phyloP scores from a whole-genome alignment of 2,329 filamentous ascomycete genomes.

The Leptographium radiaticola region DNA sequence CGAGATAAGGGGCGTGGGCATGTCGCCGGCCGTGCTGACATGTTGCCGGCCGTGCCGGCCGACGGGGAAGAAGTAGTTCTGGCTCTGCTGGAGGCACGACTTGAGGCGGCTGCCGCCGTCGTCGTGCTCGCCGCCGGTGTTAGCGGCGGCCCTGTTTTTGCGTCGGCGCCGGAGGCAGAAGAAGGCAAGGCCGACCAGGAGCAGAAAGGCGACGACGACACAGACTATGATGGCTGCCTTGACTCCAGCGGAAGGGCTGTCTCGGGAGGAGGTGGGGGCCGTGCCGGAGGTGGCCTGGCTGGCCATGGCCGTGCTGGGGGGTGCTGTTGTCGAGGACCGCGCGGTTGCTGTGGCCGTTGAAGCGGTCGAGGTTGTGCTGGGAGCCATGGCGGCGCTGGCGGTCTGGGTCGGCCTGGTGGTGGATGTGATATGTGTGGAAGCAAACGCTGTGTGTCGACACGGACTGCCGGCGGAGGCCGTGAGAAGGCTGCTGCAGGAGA shows the following conservation, averaged over 20 bases:
- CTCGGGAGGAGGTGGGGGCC: not conserved
- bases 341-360: not conserved
- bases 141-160: constrained; percentile 4
- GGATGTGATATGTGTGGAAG: not conserved
- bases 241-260: constrained; percentile 19
- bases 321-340: not conserved
- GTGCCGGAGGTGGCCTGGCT: not conserved
- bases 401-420: not conserved
- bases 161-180: constrained; percentile 21
- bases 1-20: constrained; percentile 29
- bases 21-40: constrained; percentile 16
- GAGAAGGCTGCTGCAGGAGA: constrained; percentile 14
- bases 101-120: not conserved
- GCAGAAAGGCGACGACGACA: constrained; percentile 24
- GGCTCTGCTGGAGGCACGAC: constrained; percentile 3
- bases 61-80: not conserved
- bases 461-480: constrained; percentile 2
- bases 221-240: constrained; percentile 33
- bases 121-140: constrained; percentile 6
- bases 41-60: constrained; percentile 7
- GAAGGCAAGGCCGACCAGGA: constrained; percentile 23
- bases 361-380: not conserved
- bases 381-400: not conserved
- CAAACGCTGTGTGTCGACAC: not conserved
- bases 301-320: not conserved